Percentiles rank a stretch among this genome's conserved stretches.
phyloP scores from a whole-genome alignment of 176 grass and related monocot species.

The Phoenix dactylifera region DNA sequence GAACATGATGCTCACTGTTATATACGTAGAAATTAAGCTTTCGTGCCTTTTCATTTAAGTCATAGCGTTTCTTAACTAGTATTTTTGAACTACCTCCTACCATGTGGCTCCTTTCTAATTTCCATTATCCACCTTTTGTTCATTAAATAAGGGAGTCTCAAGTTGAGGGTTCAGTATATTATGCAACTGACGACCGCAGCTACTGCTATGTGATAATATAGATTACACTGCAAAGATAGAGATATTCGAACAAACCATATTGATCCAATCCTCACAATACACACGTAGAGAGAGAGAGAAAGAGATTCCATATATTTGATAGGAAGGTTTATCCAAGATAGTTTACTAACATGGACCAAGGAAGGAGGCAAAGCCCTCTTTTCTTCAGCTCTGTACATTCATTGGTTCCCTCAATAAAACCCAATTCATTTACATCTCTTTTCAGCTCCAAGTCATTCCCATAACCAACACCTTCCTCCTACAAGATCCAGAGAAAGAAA shows the following conservation, averaged over 20 bases:
- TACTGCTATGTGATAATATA: too few relatives aligned
- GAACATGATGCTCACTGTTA: neutral
- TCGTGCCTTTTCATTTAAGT: constrained; percentile 2
- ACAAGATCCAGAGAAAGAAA: neutral
- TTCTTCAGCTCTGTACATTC: constrained; percentile 66
- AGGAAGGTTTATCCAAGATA: constrained; percentile 19
- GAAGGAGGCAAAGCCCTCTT: constrained; percentile 74
- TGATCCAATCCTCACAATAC: too few relatives aligned
- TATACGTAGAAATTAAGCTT: constrained; percentile 15
- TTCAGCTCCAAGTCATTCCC: constrained; percentile 1
- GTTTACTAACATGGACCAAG: constrained; percentile 56
- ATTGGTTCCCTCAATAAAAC: constrained; percentile 33
- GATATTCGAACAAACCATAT: too few relatives aligned
- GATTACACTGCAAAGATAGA: too few relatives aligned
- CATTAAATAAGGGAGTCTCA: too few relatives aligned
- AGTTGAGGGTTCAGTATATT: too few relatives aligned
- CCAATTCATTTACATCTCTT: constrained; percentile 25
- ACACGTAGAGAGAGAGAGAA: too few relatives aligned
- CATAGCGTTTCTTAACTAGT: too few relatives aligned
- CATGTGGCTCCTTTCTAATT: too few relatives aligned
- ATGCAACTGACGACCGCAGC: too few relatives aligned
- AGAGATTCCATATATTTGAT: neutral
- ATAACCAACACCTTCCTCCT: constrained; percentile 25
- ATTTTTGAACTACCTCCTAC: too few relatives aligned
- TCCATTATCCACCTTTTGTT: too few relatives aligned